A percentile compares a stretch with the other conserved stretches of the same genome.
These are phyloP conservation scores for Melastoma candidum DNA, from an alignment of 441 rosid species.

Conservation along the genomic window DNA sequence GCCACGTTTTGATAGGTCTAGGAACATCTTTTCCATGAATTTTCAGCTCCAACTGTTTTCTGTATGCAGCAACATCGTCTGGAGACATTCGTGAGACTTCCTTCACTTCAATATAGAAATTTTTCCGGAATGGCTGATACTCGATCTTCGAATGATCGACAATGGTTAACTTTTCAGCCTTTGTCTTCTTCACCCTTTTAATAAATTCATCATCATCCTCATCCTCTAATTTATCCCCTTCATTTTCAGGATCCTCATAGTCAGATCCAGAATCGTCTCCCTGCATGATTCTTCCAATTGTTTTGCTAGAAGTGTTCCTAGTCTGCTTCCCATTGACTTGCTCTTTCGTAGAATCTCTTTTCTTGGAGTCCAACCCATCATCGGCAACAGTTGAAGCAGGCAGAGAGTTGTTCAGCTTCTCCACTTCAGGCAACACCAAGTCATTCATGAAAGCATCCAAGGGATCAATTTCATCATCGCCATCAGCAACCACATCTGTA, in stretches of 20 bases:
- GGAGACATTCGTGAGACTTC: slow-evolving; percentile 65
- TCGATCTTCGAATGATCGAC: slow-evolving; percentile 90
- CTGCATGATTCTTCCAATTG: slow-evolving; percentile 81
- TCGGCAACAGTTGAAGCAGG: slow-evolving; percentile 23
- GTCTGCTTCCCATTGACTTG: slow-evolving; percentile 25
- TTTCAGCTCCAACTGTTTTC: slow-evolving; percentile 71
- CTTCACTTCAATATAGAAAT: slow-evolving; percentile 82
- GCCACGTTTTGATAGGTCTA: slow-evolving; percentile 81
- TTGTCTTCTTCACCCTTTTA: slow-evolving; percentile 97
- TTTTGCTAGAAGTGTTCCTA: slow-evolving; percentile 37
- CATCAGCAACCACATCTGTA: slow-evolving; percentile 28
- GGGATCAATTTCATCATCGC: slow-evolving; percentile 84
- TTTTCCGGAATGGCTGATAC: slow-evolving; percentile 54
- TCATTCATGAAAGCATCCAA: slow-evolving; percentile 78
- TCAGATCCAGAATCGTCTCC: slow-evolving; percentile 91
- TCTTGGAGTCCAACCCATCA: slow-evolving; percentile 18
- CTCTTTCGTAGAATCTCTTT: slow-evolving; percentile 29
- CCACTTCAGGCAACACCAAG: slow-evolving; percentile 80
- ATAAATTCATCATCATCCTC: slow-evolving; percentile 95
- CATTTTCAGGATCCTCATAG: slow-evolving; percentile 49
- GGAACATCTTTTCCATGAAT: slow-evolving; percentile 84
- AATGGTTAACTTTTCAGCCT: slow-evolving; percentile 72
- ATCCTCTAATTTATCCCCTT: slow-evolving; percentile 52
- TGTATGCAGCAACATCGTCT: slow-evolving; percentile 65
- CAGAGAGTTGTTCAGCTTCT: slow-evolving; percentile 43